Conservation (phyloP, 106 monocot genomes). For the Acanthochlamys bracteata region DNA sequence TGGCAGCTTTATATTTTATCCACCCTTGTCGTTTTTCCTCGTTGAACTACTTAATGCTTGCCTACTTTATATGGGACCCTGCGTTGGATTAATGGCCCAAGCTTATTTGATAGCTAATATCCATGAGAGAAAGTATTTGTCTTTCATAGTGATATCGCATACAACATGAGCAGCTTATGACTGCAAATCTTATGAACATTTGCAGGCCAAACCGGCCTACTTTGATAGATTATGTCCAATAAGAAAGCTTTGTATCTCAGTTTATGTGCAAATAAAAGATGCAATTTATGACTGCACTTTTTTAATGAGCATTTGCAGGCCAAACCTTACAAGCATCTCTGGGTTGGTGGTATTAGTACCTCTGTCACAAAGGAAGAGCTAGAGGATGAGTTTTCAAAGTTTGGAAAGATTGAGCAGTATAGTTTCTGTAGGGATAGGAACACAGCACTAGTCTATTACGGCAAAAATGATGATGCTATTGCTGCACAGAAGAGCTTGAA, state of each 20-base stretch:
- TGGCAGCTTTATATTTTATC: no score
- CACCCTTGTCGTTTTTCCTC: no score
- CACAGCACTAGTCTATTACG: constrained; percentile 63
- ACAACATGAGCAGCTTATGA: not conserved
- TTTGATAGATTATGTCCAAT: no score
- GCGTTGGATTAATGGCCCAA: no score
- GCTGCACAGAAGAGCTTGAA: constrained; percentile 80
- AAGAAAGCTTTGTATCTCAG: no score
- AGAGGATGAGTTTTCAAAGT: constrained; percentile 67
- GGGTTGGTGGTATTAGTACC: constrained; percentile 80
- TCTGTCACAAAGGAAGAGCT: constrained; percentile 59
- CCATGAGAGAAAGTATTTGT: no score
- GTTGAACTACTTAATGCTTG: no score
- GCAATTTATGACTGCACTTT: no score
- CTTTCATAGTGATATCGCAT: no score
- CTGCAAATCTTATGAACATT: not conserved
- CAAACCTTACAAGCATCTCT: constrained; percentile 71
- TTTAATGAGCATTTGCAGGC: not conserved
- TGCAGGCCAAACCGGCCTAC: constrained; percentile 25
- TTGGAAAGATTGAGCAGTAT: constrained; percentile 70
- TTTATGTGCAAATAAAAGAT: no score
- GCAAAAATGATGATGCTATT: constrained; percentile 68
- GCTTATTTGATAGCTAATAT: no score
- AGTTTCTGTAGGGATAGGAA: constrained; percentile 60
- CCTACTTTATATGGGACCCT: no score